phyloP scores from a whole-genome alignment of 116 monocot genomes.

The Cymodocea nodosa region DNA sequence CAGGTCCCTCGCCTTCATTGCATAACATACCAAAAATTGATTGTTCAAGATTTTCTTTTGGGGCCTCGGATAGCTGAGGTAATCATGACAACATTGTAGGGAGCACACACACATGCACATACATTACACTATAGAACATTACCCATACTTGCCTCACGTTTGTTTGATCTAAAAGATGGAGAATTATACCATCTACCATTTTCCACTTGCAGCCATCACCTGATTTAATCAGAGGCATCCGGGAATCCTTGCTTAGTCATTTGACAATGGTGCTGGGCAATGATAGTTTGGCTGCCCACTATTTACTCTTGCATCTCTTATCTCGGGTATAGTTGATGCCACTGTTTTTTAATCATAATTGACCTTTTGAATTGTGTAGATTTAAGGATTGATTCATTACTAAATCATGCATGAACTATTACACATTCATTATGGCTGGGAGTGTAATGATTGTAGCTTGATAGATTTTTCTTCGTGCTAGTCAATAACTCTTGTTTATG shows the following conservation, averaged over 20 bases:
- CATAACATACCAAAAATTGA: conserved; percentile 51
- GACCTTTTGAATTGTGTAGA: not conserved
- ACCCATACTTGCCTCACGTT: no score
- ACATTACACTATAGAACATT: no score
- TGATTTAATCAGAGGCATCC: conserved; percentile 34
- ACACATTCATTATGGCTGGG: no score
- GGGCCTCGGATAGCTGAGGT: conserved; percentile 34
- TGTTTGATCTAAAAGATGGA: no score
- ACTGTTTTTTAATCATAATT: not conserved
- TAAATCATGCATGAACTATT: no score
- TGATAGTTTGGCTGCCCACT: conserved; percentile 81
- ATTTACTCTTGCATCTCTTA: conserved; percentile 72
- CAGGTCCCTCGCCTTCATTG: conserved; percentile 93
- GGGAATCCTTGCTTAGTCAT: conserved; percentile 58
- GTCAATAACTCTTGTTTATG: no score
- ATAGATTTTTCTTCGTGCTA: no score
- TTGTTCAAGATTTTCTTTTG: conserved; percentile 47
- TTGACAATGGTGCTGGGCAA: conserved; percentile 60
- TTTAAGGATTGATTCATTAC: no score
- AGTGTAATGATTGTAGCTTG: no score
- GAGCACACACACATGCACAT: no score
- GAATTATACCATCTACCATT: no score
- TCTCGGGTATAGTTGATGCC: conserved; percentile 44
- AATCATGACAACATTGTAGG: conserved; percentile 1
- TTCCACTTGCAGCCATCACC: conserved; percentile 33